Conservation (phyloP, 2,329 filamentous ascomycete genomes). For the Penicillium psychrosexuale region DNA sequence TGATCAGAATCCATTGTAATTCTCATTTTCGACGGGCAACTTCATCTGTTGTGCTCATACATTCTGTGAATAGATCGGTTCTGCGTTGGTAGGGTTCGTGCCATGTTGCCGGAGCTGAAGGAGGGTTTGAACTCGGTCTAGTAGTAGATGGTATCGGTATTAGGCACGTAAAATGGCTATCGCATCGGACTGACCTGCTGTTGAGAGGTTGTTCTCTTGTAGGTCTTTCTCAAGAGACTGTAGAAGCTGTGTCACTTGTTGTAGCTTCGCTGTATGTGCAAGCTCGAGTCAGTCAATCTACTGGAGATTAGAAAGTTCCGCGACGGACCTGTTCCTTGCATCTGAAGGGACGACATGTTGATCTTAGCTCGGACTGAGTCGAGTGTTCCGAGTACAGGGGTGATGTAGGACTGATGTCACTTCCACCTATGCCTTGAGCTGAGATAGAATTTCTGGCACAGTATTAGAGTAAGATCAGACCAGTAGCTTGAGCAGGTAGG, state of each 20-base stretch:
- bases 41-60: conserved; percentile 45
- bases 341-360: conserved; percentile 26
- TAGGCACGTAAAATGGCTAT: background rate
- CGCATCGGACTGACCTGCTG: conserved; percentile 54
- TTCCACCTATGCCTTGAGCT: background rate
- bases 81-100: conserved; percentile 67
- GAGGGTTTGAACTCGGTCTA: conserved; percentile 45
- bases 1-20: conserved; percentile 7
- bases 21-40: background rate
- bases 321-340: conserved; percentile 29
- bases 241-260: conserved; percentile 65
- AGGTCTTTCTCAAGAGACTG: conserved; percentile 62
- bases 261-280: conserved; percentile 59
- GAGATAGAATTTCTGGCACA: background rate
- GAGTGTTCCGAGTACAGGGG: background rate
- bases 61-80: conserved; percentile 78
- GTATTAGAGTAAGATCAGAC: background rate
- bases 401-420: background rate
- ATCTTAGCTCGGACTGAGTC: background rate
- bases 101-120: conserved; percentile 73
- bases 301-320: background rate
- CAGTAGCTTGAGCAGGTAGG: background rate
- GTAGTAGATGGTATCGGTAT: background rate
- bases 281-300: background rate
- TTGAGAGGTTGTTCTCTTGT: conserved; percentile 54